Evolutionary conservation across 345 rosid genomes (phyloP).

Genomic region (Syzygium aromaticum): DNA sequence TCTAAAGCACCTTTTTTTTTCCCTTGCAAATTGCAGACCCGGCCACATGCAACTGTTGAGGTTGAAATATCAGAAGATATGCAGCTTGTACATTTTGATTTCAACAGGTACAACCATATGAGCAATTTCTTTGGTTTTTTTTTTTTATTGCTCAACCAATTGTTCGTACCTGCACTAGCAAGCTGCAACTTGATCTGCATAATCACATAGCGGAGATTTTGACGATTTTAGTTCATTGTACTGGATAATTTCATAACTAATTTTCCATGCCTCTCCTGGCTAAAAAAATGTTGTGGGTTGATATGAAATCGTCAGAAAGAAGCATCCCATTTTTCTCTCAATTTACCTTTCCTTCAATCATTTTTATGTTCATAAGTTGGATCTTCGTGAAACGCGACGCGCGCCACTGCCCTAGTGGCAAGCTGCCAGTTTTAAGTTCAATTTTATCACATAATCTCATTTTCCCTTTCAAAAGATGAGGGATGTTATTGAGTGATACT

Average conservation of each 20-base stretch:
- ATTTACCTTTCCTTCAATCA: background rate
- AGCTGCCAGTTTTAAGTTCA: background rate
- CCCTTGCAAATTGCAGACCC: conserved; percentile 45
- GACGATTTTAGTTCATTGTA: background rate
- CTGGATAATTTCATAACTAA: background rate
- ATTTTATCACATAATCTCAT: background rate
- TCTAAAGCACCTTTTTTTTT: conserved; percentile 4
- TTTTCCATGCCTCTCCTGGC: background rate
- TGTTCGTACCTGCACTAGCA: background rate
- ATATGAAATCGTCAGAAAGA: background rate
- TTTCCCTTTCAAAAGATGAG: background rate
- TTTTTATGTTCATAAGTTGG: background rate
- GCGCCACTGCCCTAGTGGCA: background rate
- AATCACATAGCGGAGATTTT: background rate
- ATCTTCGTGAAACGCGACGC: background rate
- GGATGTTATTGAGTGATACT: background rate
- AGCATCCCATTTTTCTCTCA: background rate
- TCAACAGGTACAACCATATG: conserved; percentile 57
- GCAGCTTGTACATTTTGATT: conserved; percentile 99
- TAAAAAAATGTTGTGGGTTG: background rate
- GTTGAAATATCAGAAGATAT: conserved; percentile 99
- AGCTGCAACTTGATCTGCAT: background rate
- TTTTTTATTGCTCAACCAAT: background rate
- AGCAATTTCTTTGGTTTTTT: background rate
- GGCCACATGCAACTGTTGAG: conserved; percentile 99